Base-by-base conservation (phyloP, 2,329 filamentous ascomycete species). In the Hypoxylon sp. region DNA sequence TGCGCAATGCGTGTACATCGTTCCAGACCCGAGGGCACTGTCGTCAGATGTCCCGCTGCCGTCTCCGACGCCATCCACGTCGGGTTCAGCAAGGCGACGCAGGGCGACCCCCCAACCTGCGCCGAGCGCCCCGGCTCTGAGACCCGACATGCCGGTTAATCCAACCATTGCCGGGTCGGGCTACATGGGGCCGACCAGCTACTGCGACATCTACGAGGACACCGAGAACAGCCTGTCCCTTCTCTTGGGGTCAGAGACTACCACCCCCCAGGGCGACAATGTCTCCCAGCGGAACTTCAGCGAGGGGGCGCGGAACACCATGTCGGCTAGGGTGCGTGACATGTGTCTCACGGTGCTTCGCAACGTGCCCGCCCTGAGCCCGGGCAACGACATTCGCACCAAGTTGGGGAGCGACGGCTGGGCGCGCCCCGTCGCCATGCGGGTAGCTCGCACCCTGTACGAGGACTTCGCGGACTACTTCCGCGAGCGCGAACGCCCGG, bases 181-280 rank as follows among this genome's bases (percentile, higher is more conserved):
- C 1, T 77, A 76, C 63, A 66, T 78, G n/a, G 75, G 75, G 43
- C 75, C 71, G 57, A 77, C 73, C 2, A 77, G 73, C 46, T 74
- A 73, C 53, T 72, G 66, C 36, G 66, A 69, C 9, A 72, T 76
- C 15, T 73, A 72, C 36, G 71, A 74, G 15, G 75, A 76, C 47
- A 74, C 74, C 1, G 67, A 71, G 6, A 71, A 69, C 29, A 75
- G 68, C 12, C 59, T 76, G 2, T 71, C 68, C 3, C 65, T 71
- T 4, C 60, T 71, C 7, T 64, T 70, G 40, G 64, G 58, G 26
- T 49, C 57, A 9, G 43, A 41, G 49, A 46, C 35, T 8, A 25
- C 12, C 11, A 31, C 52, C 7, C 13, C 37, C 1, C 52, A 46
- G 19, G 26, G 12, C 9, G 43, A 48, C 1, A 36, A 31, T n/a